Evolutionary conservation across 129 eudicot genomes (phyloP).

Genomic region (Flaveria sonorensis): DNA sequence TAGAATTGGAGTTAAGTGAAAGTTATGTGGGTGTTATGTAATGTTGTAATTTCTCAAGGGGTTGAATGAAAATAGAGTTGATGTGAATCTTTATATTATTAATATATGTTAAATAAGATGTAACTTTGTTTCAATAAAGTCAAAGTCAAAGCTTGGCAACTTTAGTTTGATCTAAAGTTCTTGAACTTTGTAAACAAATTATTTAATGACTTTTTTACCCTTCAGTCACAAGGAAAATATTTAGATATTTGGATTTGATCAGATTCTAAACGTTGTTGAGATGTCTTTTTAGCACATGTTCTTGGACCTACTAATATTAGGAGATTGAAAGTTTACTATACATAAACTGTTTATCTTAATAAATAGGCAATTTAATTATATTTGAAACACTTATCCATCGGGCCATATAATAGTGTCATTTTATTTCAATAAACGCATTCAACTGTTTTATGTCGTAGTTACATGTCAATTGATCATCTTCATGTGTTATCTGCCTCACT

Average conservation of each 20-base stretch:
- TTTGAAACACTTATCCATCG: too few relatives aligned
- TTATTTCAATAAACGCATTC: too few relatives aligned
- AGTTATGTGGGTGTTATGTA: conserved; percentile 25
- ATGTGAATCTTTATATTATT: conserved; percentile 26
- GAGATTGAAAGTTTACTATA: too few relatives aligned
- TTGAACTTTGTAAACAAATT: conserved; percentile 29
- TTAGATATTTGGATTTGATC: neutral
- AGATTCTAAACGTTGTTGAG: neutral
- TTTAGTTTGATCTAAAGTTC: conserved; percentile 36
- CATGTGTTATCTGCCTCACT: too few relatives aligned
- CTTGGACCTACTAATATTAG: neutral
- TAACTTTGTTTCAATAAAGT: neutral
- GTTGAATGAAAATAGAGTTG: conserved; percentile 27
- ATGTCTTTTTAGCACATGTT: neutral
- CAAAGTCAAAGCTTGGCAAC: conserved; percentile 31
- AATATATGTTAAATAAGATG: conserved; percentile 7
- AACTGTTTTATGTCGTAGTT: too few relatives aligned
- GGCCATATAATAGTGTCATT: too few relatives aligned
- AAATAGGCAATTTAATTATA: too few relatives aligned
- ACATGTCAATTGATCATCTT: too few relatives aligned
- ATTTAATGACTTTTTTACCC: neutral
- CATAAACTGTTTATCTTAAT: too few relatives aligned
- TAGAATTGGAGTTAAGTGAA: conserved; percentile 27
- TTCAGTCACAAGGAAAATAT: neutral
- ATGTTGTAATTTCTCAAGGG: conserved; percentile 33